Base-by-base conservation (phyloP, 129 eudicot genomes). In the Saposhnikovia divaricata region DNA sequence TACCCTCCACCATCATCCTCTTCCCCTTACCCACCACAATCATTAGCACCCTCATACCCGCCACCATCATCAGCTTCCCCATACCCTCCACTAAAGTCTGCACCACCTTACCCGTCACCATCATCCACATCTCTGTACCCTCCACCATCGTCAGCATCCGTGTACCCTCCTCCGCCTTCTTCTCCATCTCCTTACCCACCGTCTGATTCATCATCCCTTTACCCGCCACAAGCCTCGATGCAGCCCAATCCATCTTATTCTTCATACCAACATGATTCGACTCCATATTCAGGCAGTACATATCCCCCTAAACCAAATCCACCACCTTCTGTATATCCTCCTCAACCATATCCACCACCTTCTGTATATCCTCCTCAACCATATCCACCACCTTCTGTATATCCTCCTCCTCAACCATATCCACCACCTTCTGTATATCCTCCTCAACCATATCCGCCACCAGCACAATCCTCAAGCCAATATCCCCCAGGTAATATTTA, bases 241-340 rank as follows among this genome's bases (percentile, higher is more conserved):
- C 85, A 89, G 65, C 77, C 53, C 5, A 86, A 81, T 74, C 77
- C 82, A 1, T 75, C 85, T 25, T 80, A 87, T 74, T 42, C 59
- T 48, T 79, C 77, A 25, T 63, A 78, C 76, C 78, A 23, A 21
- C 80, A 63, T 79, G 42, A 73, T 73, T 73, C 77, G 6, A 53
- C 77, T 42, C 19, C 47, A 43, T 73, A 73, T 73, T 55, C 74
- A 70, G 44, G 70, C 37, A 63, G 83, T 51, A 77, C 93, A 55
- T 90, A 92, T 83, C 91, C 94, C 76, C 81, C 97, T 68, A 81
- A 85, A 14, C 78, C 89, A 40, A 89, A 91, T 73, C 88, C 94
- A 21, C 81, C 91, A 18, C 82, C 87, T 81, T 78, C 83, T 42
- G 86, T 66, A 31, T 78, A 80, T 78, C 83, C 87, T 46, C 85